Percentiles rank a stretch among this genome's conserved stretches.
phyloP scores from a whole-genome alignment of 495 filamentous ascomycete genomes.

The Penicillium atrosanguineum region DNA sequence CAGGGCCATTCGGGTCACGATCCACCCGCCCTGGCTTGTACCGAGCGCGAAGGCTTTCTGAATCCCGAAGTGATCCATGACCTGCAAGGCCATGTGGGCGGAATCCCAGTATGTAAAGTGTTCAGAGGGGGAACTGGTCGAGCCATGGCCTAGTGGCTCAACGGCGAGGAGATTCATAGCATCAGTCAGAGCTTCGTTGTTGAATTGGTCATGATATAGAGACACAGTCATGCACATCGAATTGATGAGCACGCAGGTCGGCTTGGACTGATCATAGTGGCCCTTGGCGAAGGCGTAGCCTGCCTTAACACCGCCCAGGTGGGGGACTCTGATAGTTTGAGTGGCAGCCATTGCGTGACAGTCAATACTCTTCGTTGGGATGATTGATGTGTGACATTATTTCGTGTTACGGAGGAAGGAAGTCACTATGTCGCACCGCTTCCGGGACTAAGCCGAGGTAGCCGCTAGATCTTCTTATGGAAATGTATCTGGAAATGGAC shows the following conservation, averaged over 20 bases:
- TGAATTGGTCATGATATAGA: slow-evolving; percentile 51
- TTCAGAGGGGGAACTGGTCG: slow-evolving; percentile 37
- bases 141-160: slow-evolving; percentile 56
- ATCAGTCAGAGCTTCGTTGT: slow-evolving; percentile 40
- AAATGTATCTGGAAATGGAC: background rate
- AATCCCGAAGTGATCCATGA: slow-evolving; percentile 53
- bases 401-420: too few relatives aligned
- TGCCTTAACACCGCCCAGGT: slow-evolving; percentile 54
- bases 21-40: slow-evolving; percentile 66
- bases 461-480: background rate
- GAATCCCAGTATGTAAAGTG: slow-evolving; percentile 58
- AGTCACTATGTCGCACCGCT: background rate
- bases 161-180: slow-evolving; percentile 52
- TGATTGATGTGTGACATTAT: background rate
- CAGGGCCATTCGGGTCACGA: slow-evolving; percentile 59
- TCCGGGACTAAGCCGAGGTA: background rate
- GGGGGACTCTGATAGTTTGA: slow-evolving; percentile 48
- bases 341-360: slow-evolving; percentile 16
- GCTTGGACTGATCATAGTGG: slow-evolving; percentile 49
- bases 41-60: slow-evolving; percentile 60
- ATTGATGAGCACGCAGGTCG: slow-evolving; percentile 58
- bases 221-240: slow-evolving; percentile 54
- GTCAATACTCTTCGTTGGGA: background rate
- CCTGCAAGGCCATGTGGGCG: slow-evolving; percentile 48
- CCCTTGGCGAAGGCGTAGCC: slow-evolving; percentile 48